Evolutionary conservation across 495 filamentous ascomycete genomes (phyloP).

Genomic region (Friedmanniomyces endolithicus): DNA sequence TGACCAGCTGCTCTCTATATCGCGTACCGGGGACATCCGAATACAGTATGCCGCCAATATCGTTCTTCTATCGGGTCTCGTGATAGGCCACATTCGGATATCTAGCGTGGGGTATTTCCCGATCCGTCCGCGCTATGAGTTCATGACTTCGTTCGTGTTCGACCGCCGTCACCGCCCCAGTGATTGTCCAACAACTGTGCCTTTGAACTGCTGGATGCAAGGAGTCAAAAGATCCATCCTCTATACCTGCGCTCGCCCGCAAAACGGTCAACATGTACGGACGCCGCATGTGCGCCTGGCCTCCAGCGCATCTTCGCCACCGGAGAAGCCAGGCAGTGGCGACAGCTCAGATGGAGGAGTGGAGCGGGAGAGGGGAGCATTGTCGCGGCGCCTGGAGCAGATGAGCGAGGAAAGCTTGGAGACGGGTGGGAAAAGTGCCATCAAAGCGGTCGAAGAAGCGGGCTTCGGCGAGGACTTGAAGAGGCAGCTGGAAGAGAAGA

Average conservation of each 20-base stretch:
- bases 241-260: constrained; percentile 24
- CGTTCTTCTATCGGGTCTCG: no score
- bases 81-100: no score
- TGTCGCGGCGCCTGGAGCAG: constrained; percentile 61
- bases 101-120: no score
- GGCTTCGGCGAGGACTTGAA: constrained; percentile 84
- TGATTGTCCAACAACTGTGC: neutral
- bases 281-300: neutral
- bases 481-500: constrained; percentile 55
- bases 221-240: neutral
- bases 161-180: neutral
- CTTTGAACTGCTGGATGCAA: constrained; percentile 11
- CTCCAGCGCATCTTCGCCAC: constrained; percentile 6
- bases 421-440: constrained; percentile 55
- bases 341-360: neutral
- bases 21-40: no score
- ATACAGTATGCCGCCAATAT: no score
- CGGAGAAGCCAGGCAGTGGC: constrained; percentile 8
- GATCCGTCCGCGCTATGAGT: neutral
- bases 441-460: constrained; percentile 66
- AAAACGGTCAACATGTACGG: constrained; percentile 4
- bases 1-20: no score
- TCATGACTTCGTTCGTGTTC: neutral
- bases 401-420: constrained; percentile 72
- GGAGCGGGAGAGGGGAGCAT: constrained; percentile 38